A percentile compares a stretch with the other conserved stretches of the same genome.
These are phyloP conservation scores for Metschnikowia sp. DNA, from an alignment of 805 yeast species.

Conservation along the genomic window DNA sequence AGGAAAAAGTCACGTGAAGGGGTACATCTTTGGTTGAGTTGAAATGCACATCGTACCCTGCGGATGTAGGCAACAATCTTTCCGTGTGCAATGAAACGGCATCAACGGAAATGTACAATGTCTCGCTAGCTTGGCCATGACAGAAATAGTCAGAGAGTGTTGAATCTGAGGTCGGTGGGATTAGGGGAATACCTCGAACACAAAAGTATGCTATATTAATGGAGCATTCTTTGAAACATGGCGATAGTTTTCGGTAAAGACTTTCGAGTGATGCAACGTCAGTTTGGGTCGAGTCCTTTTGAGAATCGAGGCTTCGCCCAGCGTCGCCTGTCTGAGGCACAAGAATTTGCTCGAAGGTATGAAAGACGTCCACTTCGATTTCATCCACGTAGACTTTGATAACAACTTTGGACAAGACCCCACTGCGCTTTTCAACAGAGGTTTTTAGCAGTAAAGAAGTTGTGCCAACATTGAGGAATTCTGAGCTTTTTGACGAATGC, in stretches of 20 bases:
- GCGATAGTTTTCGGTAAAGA: conserved; percentile 11
- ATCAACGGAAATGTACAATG: conserved; percentile 9
- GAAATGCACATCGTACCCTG: conserved; percentile 41
- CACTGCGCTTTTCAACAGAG: conserved; percentile 5
- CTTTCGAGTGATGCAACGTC: no score
- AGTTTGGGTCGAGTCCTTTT: no score
- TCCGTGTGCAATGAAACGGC: conserved; percentile 11
- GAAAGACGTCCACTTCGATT: conserved; percentile 6
- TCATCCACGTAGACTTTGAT: conserved; percentile 13
- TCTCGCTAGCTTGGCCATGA: background rate
- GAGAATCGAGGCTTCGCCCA: no score
- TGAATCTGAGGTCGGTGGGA: conserved; percentile 11
- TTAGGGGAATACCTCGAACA: conserved; percentile 12
- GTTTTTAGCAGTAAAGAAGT: conserved; percentile 6
- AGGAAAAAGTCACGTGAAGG: conserved; percentile 29
- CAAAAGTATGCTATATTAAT: conserved; percentile 8
- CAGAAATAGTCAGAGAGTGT: conserved; percentile 9
- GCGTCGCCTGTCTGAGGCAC: background rate
- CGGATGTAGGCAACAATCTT: conserved; percentile 14
- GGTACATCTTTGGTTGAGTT: conserved; percentile 30
- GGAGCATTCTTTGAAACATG: conserved; percentile 14
- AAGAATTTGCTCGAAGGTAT: background rate
- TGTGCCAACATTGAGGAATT: conserved; percentile 4
- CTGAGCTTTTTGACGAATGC: background rate
- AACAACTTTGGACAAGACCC: conserved; percentile 7